Evolutionary conservation across 805 yeast genomes (phyloP).

Genomic region (Sugiyamaella americana): DNA sequence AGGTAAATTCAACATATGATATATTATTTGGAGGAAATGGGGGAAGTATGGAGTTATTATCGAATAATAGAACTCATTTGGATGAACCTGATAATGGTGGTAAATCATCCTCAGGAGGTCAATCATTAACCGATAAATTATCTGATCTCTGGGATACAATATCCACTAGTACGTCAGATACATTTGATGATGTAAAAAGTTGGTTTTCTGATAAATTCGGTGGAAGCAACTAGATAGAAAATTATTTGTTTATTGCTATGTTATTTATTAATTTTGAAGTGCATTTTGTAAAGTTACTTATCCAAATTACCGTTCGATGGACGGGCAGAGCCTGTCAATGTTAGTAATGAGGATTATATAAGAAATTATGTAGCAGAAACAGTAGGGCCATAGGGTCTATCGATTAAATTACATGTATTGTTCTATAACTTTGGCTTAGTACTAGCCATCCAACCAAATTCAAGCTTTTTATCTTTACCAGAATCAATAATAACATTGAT

Average conservation of each 20-base stretch:
- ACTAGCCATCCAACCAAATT: slow-evolving; percentile 67
- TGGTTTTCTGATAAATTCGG: slow-evolving; percentile 5
- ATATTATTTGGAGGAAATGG: slow-evolving; percentile 12
- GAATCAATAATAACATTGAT: slow-evolving; percentile 59
- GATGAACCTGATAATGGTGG: too few relatives aligned
- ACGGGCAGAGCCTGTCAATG: too few relatives aligned
- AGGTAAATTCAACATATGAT: slow-evolving; percentile 29
- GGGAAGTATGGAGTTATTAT: too few relatives aligned
- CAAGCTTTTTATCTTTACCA: slow-evolving; percentile 48
- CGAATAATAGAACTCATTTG: too few relatives aligned
- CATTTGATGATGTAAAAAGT: slow-evolving; percentile 14
- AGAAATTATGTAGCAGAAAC: too few relatives aligned
- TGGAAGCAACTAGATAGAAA: not conserved
- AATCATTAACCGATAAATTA: not conserved
- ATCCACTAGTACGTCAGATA: slow-evolving; percentile 2
- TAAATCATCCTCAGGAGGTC: not conserved
- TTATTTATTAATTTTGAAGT: slow-evolving; percentile 2
- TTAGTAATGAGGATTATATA: too few relatives aligned
- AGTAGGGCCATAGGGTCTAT: too few relatives aligned
- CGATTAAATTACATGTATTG: not conserved
- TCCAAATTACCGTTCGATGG: too few relatives aligned
- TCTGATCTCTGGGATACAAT: not conserved
- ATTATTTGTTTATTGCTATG: slow-evolving; percentile 1
- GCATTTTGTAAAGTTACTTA: not conserved
- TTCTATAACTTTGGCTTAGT: slow-evolving; percentile 31